These are phyloP conservation scores for Telopea speciosissima DNA, from an alignment of 177 flowering plant species.

Conservation along the genomic window DNA sequence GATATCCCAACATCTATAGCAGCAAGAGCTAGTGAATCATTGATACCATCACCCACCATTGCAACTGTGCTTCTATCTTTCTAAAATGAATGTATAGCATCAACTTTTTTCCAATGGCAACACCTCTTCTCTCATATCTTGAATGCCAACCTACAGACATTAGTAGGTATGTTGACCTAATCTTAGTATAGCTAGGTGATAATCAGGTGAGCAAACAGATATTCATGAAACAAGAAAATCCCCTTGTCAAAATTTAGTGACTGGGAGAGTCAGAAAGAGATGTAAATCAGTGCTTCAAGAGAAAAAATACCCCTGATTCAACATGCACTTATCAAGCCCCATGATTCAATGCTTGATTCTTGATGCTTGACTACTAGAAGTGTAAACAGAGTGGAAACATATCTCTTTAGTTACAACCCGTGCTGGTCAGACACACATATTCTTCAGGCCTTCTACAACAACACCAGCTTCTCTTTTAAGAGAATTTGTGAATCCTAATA, in stretches of 20 bases:
- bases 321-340: no score
- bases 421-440: slow-evolving; percentile 84
- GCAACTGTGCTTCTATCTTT: slow-evolving; percentile 42
- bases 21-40: slow-evolving; percentile 54
- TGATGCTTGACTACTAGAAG: background rate
- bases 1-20: slow-evolving; percentile 29
- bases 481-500: slow-evolving; percentile 88
- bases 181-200: no score
- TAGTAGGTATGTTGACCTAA: no score
- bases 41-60: slow-evolving; percentile 59
- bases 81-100: slow-evolving; percentile 60
- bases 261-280: no score
- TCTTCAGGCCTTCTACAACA: slow-evolving; percentile 78
- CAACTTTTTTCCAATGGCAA: slow-evolving; percentile 96
- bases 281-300: no score
- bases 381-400: slow-evolving; percentile 8
- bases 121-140: slow-evolving; percentile 81
- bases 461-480: slow-evolving; percentile 92
- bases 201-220: no score
- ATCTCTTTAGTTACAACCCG: slow-evolving; percentile 92
- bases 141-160: slow-evolving; percentile 68
- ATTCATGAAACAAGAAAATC: no score
- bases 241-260: no score
- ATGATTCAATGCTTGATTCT: no score
- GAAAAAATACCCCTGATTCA: no score